Evolutionary conservation across 306 rosid species (phyloP).

Genomic region (Lupinus albus): DNA sequence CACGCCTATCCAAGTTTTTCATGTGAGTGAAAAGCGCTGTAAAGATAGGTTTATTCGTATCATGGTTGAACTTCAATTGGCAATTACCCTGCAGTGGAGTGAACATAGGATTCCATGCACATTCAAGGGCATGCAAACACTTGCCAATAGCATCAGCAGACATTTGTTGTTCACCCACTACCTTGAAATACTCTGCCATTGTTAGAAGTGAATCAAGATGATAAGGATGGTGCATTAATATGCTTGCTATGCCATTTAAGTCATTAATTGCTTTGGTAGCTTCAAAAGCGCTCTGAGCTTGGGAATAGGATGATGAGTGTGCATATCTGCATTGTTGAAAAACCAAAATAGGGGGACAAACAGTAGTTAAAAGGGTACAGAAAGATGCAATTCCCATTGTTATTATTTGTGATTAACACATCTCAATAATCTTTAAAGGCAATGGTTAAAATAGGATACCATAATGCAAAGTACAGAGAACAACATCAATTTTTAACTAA

Average conservation of each 20-base stretch:
- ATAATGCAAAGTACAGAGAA: conserved; percentile 26
- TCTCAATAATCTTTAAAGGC: conserved; percentile 14
- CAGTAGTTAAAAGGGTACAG: neutral
- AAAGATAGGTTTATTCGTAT: conserved; percentile 74
- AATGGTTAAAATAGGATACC: conserved; percentile 22
- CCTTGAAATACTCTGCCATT: conserved; percentile 88
- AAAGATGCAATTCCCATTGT: conserved; percentile 11
- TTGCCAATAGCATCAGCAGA: conserved; percentile 80
- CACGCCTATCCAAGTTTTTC: conserved; percentile 90
- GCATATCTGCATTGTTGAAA: conserved; percentile 66
- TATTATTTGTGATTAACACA: conserved; percentile 7
- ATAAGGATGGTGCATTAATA: conserved; percentile 72
- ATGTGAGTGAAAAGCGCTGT: conserved; percentile 78
- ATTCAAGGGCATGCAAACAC: conserved; percentile 85
- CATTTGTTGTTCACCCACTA: conserved; percentile 89
- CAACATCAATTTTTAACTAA: conserved; percentile 7
- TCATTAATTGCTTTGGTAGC: conserved; percentile 87
- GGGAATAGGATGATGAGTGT: conserved; percentile 62
- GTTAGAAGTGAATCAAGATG: conserved; percentile 83
- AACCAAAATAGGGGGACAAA: conserved; percentile 22
- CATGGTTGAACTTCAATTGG: conserved; percentile 78
- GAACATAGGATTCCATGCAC: conserved; percentile 95
- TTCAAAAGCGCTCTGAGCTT: conserved; percentile 79
- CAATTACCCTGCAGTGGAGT: conserved; percentile 85
- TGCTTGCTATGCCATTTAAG: conserved; percentile 67